phyloP scores from a whole-genome alignment of 306 rosid species.

The Acacia confusa region DNA sequence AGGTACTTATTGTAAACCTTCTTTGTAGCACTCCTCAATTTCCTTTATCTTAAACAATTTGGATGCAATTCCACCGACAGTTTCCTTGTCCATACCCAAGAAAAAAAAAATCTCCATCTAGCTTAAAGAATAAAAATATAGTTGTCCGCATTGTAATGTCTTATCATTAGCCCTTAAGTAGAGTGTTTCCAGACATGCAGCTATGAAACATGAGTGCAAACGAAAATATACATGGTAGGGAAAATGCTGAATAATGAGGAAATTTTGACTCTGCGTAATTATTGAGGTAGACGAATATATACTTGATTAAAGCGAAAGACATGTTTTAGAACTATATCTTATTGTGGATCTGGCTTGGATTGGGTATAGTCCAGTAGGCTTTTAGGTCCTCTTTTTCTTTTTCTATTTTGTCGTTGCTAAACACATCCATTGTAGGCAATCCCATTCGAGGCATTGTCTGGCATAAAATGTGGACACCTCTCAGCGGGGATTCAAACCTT shows the following conservation, averaged over 20 bases:
- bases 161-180: neutral
- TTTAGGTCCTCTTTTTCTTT: neutral
- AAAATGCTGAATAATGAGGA: neutral
- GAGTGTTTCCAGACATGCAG: neutral
- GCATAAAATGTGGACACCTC: too few relatives aligned
- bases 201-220: neutral
- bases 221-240: neutral
- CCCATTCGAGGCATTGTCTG: too few relatives aligned
- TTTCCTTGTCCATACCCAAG: neutral
- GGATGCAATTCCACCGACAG: neutral
- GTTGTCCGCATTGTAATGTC: neutral
- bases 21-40: neutral
- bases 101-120: neutral
- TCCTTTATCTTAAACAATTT: neutral
- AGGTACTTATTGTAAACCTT: neutral
- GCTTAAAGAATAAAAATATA: neutral
- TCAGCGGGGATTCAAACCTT: too few relatives aligned
- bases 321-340: neutral
- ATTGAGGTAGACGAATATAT: neutral
- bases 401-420: too few relatives aligned
- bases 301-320: neutral
- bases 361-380: neutral
- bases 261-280: neutral
- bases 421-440: too few relatives aligned
- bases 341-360: neutral